phyloP scores from a whole-genome alignment of 2,329 filamentous ascomycete species.

The Aulographum hederae region DNA sequence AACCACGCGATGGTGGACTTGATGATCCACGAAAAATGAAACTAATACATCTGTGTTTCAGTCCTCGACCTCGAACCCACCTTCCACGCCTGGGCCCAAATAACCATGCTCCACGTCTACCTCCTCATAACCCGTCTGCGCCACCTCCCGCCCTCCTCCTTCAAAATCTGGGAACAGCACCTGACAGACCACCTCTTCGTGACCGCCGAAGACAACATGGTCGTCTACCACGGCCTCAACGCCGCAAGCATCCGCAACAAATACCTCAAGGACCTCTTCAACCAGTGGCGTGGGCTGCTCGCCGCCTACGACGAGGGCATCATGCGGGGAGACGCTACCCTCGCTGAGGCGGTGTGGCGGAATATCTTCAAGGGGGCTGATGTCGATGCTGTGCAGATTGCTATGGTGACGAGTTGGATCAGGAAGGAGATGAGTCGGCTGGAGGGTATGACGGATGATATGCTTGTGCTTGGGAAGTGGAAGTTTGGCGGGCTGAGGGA shows the following conservation, averaged over 20 bases:
- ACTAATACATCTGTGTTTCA: slow-evolving; percentile 17
- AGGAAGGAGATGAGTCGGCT: slow-evolving; percentile 36
- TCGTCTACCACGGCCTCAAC: slow-evolving; percentile 52
- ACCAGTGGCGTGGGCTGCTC: slow-evolving; percentile 79
- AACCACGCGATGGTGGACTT: slow-evolving; percentile 1
- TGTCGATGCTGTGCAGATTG: slow-evolving; percentile 41
- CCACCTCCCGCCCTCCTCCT: slow-evolving; percentile 50
- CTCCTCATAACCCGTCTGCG: slow-evolving; percentile 70
- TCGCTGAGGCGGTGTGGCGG: slow-evolving; percentile 76
- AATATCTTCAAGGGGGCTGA: slow-evolving; percentile 70
- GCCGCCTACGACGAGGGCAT: slow-evolving; percentile 73
- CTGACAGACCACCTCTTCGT: slow-evolving; percentile 92
- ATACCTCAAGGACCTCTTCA: slow-evolving; percentile 69
- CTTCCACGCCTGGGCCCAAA: slow-evolving; percentile 90
- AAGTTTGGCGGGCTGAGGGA: slow-evolving; percentile 30
- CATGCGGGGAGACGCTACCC: slow-evolving; percentile 55
- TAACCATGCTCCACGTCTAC: slow-evolving; percentile 94
- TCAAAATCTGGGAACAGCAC: slow-evolving; percentile 69
- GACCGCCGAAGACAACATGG: slow-evolving; percentile 70
- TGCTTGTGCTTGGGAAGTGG: slow-evolving; percentile 28
- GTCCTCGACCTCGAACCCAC: slow-evolving; percentile 66
- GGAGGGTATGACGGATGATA: slow-evolving; percentile 33
- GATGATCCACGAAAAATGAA: not conserved
- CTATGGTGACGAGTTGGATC: slow-evolving; percentile 44
- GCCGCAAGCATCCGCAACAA: slow-evolving; percentile 37